A percentile compares a stretch with the other conserved stretches of the same genome.
Conservation (phyloP, 192 early-diverging fungal genomes). For the Coemansia asiatica region DNA sequence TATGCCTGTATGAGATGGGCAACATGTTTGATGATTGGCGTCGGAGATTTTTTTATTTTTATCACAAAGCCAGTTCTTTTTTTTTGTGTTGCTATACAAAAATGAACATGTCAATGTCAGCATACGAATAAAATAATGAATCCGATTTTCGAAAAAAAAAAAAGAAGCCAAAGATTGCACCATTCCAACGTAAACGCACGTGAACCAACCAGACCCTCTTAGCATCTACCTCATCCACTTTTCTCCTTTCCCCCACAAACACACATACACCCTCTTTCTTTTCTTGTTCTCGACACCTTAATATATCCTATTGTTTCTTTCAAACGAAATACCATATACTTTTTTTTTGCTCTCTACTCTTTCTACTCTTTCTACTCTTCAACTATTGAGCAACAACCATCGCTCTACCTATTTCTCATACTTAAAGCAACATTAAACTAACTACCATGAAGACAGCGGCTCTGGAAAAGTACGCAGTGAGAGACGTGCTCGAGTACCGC, state of each 20-base stretch:
- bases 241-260: not conserved
- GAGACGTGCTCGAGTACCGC: conserved; percentile 46
- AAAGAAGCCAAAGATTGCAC: not conserved
- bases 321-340: no score
- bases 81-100: no score
- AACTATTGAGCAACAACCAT: not conserved
- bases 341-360: no score
- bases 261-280: not conserved
- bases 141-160: not conserved
- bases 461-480: conserved; percentile 38
- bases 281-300: not conserved
- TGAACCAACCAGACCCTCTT: not conserved
- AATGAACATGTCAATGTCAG: no score
- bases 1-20: not conserved
- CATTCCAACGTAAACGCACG: not conserved
- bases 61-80: no score
- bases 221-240: not conserved
- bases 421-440: no score
- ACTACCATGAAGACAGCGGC: conserved; percentile 38
- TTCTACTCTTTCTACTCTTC: not conserved
- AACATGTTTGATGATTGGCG: not conserved
- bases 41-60: not conserved
- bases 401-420: not conserved
- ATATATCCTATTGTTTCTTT: no score
- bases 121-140: no score